Evolutionary conservation across 345 rosid genomes (phyloP).

Genomic region (Eucalyptus sp.): DNA sequence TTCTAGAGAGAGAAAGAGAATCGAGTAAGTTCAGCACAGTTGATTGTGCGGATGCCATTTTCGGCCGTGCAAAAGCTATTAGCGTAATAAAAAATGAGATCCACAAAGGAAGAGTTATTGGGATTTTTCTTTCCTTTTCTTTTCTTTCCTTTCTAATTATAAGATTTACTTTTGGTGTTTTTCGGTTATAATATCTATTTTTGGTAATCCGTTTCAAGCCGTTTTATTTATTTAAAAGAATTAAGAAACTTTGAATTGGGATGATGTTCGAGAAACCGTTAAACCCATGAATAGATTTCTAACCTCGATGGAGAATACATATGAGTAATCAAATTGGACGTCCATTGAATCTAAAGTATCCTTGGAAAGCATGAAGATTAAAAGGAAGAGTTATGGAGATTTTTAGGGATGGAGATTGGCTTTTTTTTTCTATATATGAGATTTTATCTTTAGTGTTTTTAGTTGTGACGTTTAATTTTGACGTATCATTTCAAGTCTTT

Average conservation of each 20-base stretch:
- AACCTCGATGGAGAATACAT: too few relatives aligned
- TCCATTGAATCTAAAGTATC: too few relatives aligned
- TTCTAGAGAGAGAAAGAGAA: not conserved
- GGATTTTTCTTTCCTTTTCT: not conserved
- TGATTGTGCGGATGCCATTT: not conserved
- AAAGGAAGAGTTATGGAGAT: not conserved
- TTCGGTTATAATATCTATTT: not conserved
- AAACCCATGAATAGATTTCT: not conserved
- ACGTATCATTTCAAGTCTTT: not conserved
- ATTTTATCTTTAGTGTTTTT: not conserved
- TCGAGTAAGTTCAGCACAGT: not conserved
- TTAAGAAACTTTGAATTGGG: not conserved
- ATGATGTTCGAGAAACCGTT: not conserved
- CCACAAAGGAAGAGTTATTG: not conserved
- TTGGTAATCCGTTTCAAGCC: not conserved
- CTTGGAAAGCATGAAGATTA: too few relatives aligned
- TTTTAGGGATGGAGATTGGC: not conserved
- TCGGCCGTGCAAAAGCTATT: not conserved
- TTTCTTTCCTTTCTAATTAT: not conserved
- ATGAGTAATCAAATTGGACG: too few relatives aligned
- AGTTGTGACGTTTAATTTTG: not conserved
- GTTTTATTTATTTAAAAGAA: not conserved
- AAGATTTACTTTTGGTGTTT: not conserved
- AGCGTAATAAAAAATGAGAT: not conserved
- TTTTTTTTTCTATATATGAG: not conserved